These are phyloP conservation scores for Monosporozyma yasuniensis DNA, from an alignment of 805 yeast genomes.

Conservation along the genomic window DNA sequence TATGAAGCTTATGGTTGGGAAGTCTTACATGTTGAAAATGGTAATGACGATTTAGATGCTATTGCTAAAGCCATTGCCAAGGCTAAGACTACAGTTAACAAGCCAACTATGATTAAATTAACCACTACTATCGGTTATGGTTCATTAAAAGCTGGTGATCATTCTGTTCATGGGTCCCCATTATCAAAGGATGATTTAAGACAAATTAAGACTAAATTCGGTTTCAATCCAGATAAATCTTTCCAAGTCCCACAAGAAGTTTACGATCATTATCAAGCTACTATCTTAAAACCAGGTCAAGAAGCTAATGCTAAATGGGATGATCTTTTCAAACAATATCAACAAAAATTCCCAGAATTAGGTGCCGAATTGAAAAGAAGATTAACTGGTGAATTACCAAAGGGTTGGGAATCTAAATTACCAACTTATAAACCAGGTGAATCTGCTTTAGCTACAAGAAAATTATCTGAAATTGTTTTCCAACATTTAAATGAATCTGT, in stretches of 20 bases:
- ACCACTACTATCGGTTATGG: slow-evolving; percentile 93
- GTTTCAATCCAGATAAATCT: slow-evolving; percentile 77
- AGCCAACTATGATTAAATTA: slow-evolving; percentile 86
- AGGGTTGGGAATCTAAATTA: slow-evolving; percentile 63
- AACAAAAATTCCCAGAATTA: slow-evolving; percentile 60
- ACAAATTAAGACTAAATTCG: slow-evolving; percentile 74
- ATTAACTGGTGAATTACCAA: slow-evolving; percentile 69
- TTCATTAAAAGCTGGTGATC: slow-evolving; percentile 75
- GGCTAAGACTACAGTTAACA: slow-evolving; percentile 66
- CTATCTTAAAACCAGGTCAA: slow-evolving; percentile 52
- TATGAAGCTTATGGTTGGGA: slow-evolving; percentile 95
- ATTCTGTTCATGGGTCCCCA: slow-evolving; percentile 93
- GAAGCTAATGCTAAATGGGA: slow-evolving; percentile 72
- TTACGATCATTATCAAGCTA: slow-evolving; percentile 51
- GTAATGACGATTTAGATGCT: slow-evolving; percentile 67
- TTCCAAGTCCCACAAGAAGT: slow-evolving; percentile 82
- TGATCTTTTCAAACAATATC: slow-evolving; percentile 49
- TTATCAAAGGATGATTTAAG: slow-evolving; percentile 85
- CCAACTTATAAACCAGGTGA: slow-evolving; percentile 77
- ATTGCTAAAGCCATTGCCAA: slow-evolving; percentile 66
- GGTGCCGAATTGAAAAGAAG: slow-evolving; percentile 79
- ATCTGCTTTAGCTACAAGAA: slow-evolving; percentile 85
- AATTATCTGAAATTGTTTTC: slow-evolving; percentile 78
- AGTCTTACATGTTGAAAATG: slow-evolving; percentile 64
- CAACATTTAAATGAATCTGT: slow-evolving; percentile 49